Evolutionary conservation across 78 protist genomes (phyloP), one percentile per base, ranked within the genome.

Genomic region (Dictyostelium discoideum): DNA sequence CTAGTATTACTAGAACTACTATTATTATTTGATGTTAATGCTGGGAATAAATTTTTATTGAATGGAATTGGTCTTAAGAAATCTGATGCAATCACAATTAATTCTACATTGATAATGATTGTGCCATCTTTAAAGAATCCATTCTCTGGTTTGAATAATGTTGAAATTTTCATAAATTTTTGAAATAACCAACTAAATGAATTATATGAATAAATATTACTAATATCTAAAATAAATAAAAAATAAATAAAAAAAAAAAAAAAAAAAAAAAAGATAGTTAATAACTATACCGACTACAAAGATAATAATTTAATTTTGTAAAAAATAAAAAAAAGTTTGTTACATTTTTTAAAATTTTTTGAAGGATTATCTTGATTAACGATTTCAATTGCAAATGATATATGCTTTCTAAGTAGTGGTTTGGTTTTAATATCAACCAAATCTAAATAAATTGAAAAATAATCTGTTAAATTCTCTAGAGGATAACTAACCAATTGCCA

Each of bases 161-260:
- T 90, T 44, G 72, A 69, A 11, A 78, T 82, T 77, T 82, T 90
- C 95, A 90, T 90, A 82, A 90, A 90, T 57, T 90, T 90, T 83
- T 90, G 95, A 22, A 90, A 90, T 82, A 90, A 82, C 95, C 95
- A 90, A 72, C 95, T 90, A 73, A 90, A 90, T 65, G 95, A 90
- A 39, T 79, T 82, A 40, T 90, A 90, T 50, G 95, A 90, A 90
- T 90, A 90, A 16, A 90, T 90, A 73, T 90, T 90, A 72, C 95
- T 90, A 2, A 90, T 90, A 39, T 90, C 95, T 90, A 54, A 48
- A 42, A 42, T 42, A 42, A 42, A 42, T 5, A 0, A 42, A 42
- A 4, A 4, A 40, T 2, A 4, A 40, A 40, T 40, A 40, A 40
- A 40, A 4, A 40, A 40, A 40, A 40, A 40, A 40, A 40, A 40